phyloP scores from a whole-genome alignment of 306 rosid species.

The Begonia loranthoides region DNA sequence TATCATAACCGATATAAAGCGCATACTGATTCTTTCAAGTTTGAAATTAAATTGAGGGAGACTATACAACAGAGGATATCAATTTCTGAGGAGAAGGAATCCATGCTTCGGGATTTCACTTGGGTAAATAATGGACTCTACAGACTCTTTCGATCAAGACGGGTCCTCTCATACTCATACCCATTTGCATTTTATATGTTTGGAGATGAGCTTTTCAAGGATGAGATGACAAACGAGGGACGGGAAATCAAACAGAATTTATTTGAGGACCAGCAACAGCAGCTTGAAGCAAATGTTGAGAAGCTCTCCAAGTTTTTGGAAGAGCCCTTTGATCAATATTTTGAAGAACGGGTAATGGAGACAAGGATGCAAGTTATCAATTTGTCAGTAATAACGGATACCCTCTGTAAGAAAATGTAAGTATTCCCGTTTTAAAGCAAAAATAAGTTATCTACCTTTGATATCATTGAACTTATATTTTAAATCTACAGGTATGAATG shows the following conservation, averaged over 20 bases:
- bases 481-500: conserved; percentile 72
- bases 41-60: conserved; percentile 72
- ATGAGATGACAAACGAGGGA: conserved; percentile 51
- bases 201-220: conserved; percentile 86
- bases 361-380: conserved; percentile 72
- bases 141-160: conserved; percentile 88
- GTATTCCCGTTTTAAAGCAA: conserved; percentile 11
- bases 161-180: conserved; percentile 88
- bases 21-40: conserved; percentile 90
- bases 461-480: conserved; percentile 12
- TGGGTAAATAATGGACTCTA: conserved; percentile 78
- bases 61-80: conserved; percentile 46
- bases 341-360: conserved; percentile 43
- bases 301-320: conserved; percentile 68
- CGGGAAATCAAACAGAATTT: conserved; percentile 74
- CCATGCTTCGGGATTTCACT: conserved; percentile 55
- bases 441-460: background rate
- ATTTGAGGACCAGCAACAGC: conserved; percentile 98
- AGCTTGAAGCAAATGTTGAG: conserved; percentile 87
- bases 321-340: conserved; percentile 58
- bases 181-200: conserved; percentile 97
- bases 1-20: conserved; percentile 90
- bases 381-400: conserved; percentile 46
- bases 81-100: conserved; percentile 49
- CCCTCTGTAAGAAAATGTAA: conserved; percentile 68